Evolutionary conservation across 352 stramenopile species (phyloP).

Genomic region (Pythium dissimile): DNA sequence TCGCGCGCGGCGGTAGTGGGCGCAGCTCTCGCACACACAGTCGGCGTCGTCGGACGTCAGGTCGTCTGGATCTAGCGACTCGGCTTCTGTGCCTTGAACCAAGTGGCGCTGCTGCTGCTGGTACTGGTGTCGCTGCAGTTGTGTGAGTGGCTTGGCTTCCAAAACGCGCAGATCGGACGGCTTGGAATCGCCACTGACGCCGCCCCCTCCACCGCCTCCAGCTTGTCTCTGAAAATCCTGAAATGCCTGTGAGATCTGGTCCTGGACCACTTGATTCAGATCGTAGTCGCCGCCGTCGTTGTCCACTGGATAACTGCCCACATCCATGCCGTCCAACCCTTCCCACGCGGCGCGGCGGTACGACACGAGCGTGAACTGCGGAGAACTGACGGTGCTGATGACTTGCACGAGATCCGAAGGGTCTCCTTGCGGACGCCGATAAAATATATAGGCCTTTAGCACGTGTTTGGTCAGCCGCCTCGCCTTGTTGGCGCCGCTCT

Average conservation of each 20-base stretch:
- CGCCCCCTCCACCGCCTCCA: too few relatives aligned
- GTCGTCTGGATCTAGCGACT: not conserved
- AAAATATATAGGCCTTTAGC: conserved; percentile 20
- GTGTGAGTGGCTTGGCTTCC: too few relatives aligned
- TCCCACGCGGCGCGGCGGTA: conserved; percentile 28
- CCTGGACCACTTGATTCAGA: conserved; percentile 29
- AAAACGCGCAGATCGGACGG: too few relatives aligned
- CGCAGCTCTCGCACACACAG: not conserved
- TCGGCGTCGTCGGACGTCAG: not conserved
- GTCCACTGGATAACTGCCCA: conserved; percentile 23
- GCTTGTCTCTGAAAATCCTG: conserved; percentile 30
- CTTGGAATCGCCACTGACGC: too few relatives aligned
- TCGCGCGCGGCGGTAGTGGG: not conserved
- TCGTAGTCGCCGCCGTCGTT: conserved; percentile 14
- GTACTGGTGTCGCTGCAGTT: too few relatives aligned
- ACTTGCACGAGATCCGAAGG: conserved; percentile 21
- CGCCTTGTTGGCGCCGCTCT: conserved; percentile 24
- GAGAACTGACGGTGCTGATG: conserved; percentile 33
- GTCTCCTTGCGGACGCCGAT: not conserved
- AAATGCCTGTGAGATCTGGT: conserved; percentile 37
- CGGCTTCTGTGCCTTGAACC: not conserved
- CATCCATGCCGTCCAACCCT: not conserved
- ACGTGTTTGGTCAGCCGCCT: conserved; percentile 20
- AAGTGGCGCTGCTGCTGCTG: not conserved
- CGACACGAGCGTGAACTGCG: conserved; percentile 40